Evolutionary conservation across 495 filamentous ascomycete species (phyloP).

Genomic region (Daldinia bambusicola): DNA sequence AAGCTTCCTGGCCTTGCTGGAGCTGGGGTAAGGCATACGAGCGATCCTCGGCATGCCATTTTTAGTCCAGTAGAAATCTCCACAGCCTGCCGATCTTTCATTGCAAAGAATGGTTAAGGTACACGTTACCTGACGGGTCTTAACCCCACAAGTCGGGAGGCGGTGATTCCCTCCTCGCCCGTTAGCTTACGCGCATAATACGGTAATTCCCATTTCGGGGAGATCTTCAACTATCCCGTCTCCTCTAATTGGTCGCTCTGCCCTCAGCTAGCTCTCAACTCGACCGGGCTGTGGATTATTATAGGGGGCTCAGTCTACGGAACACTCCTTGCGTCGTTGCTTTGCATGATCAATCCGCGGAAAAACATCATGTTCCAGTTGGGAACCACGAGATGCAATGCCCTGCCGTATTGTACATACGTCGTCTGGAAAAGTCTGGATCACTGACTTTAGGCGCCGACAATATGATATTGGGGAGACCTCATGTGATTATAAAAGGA

Average conservation of each 20-base stretch:
- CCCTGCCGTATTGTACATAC: background rate
- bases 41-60: slow-evolving; percentile 24
- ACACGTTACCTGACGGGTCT: background rate
- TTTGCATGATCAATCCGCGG: slow-evolving; percentile 30
- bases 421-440: background rate
- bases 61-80: slow-evolving; percentile 23
- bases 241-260: slow-evolving; percentile 29
- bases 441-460: slow-evolving; percentile 6
- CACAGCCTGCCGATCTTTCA: slow-evolving; percentile 12
- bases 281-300: slow-evolving; percentile 22
- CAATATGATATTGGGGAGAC: slow-evolving; percentile 5
- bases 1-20: no score
- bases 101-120: background rate
- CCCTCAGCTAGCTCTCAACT: slow-evolving; percentile 28
- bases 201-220: slow-evolving; percentile 38
- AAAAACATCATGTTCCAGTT: slow-evolving; percentile 35
- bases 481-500: slow-evolving; percentile 34
- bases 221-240: slow-evolving; percentile 29
- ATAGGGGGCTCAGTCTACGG: slow-evolving; percentile 8
- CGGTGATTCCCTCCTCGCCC: slow-evolving; percentile 4
- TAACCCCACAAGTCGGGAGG: slow-evolving; percentile 24
- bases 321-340: slow-evolving; percentile 26
- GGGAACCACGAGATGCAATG: slow-evolving; percentile 8
- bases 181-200: slow-evolving; percentile 11
- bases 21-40: slow-evolving; percentile 35